Conservation (phyloP, 2,329 filamentous ascomycete genomes). For the Akanthomyces lecanii region DNA sequence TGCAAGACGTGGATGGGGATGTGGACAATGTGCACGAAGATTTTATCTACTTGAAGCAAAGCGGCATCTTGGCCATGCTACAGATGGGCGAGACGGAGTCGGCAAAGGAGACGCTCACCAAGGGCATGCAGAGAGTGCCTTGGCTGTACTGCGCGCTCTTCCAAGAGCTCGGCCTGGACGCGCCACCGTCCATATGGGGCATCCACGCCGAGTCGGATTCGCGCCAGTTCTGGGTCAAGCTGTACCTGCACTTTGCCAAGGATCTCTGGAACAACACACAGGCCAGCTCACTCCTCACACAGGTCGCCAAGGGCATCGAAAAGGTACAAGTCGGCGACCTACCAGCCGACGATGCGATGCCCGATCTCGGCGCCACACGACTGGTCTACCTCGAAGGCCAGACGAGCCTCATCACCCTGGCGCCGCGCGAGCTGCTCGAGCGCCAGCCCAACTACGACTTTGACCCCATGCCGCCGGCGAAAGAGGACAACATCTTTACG, state of each 20-base stretch:
- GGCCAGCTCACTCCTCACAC: slow-evolving; percentile 62
- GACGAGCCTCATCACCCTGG: slow-evolving; percentile 62
- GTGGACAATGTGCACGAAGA: slow-evolving; percentile 32
- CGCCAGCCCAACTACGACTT: slow-evolving; percentile 68
- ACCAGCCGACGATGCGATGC: slow-evolving; percentile 36
- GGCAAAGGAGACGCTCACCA: slow-evolving; percentile 60
- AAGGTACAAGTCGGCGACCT: slow-evolving; percentile 36
- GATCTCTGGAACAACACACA: slow-evolving; percentile 83
- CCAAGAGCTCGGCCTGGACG: slow-evolving; percentile 71
- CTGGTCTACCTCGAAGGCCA: slow-evolving; percentile 77
- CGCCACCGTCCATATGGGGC: slow-evolving; percentile 81
- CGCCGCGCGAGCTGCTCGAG: slow-evolving; percentile 62
- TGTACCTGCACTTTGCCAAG: slow-evolving; percentile 73
- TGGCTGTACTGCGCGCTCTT: slow-evolving; percentile 83
- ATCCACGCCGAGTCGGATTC: slow-evolving; percentile 61
- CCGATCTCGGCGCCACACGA: slow-evolving; percentile 56
- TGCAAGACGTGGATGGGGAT: slow-evolving; percentile 41
- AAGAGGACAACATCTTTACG: slow-evolving; percentile 50
- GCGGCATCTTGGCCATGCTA: slow-evolving; percentile 69
- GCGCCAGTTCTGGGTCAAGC: slow-evolving; percentile 61
- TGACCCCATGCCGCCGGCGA: slow-evolving; percentile 72
- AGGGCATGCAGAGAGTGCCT: slow-evolving; percentile 69
- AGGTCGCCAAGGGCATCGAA: slow-evolving; percentile 57
- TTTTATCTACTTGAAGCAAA: slow-evolving; percentile 69
- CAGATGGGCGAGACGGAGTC: slow-evolving; percentile 63